Conservation (phyloP, 164 flowering plant genomes). For the Euptelea pleiosperma region DNA sequence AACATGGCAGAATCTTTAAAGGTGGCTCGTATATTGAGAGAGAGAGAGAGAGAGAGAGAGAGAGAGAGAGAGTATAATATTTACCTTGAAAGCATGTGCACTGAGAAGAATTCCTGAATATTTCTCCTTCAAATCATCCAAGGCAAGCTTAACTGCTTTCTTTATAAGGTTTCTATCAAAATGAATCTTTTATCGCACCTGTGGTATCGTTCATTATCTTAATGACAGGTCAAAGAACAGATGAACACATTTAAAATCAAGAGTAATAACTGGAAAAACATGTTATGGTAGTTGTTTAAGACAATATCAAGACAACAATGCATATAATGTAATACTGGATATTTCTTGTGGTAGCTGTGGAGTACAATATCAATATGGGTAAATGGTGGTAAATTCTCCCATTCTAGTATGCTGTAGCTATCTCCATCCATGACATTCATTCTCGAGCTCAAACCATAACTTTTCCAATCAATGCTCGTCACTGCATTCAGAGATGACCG, state of each 20-base stretch:
- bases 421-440: slow-evolving; percentile 30
- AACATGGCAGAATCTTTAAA: not conserved
- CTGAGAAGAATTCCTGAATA: slow-evolving; percentile 70
- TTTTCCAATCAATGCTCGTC: slow-evolving; percentile 69
- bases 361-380: slow-evolving; percentile 55
- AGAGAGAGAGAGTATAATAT: too few relatives aligned
- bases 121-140: slow-evolving; percentile 73
- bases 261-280: not conserved
- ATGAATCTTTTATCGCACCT: slow-evolving; percentile 25
- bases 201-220: slow-evolving; percentile 32
- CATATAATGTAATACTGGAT: slow-evolving; percentile 40
- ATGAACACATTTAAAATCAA: not conserved
- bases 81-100: slow-evolving; percentile 70
- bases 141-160: slow-evolving; percentile 60
- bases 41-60: too few relatives aligned
- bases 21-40: not conserved
- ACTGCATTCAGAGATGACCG: slow-evolving; percentile 50
- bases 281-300: not conserved
- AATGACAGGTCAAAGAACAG: slow-evolving; percentile 47
- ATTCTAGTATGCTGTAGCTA: slow-evolving; percentile 47
- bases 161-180: slow-evolving; percentile 46
- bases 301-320: slow-evolving; percentile 5
- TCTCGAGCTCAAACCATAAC: slow-evolving; percentile 56
- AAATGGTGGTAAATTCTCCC: slow-evolving; percentile 66
- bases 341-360: slow-evolving; percentile 62